Evolutionary conservation across 2,329 filamentous ascomycete genomes (phyloP).

Genomic region (Colletotrichum tofieldiae): DNA sequence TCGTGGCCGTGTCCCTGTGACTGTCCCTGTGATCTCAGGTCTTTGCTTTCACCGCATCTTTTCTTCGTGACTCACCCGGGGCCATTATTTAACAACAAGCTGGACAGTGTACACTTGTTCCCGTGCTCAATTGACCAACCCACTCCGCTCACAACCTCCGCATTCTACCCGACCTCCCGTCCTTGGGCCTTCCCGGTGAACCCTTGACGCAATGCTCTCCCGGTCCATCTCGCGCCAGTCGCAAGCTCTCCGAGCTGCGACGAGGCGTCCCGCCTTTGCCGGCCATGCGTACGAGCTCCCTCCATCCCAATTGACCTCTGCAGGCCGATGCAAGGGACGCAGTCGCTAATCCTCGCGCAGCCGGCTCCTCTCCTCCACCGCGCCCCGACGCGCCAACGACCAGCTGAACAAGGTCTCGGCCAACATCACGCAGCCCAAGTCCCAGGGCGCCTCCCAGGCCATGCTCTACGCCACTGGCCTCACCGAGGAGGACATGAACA

Average conservation of each 20-base stretch:
- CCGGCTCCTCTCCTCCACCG: slow-evolving; percentile 67
- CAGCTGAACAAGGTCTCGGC: slow-evolving; percentile 88
- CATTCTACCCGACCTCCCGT: slow-evolving; percentile 10
- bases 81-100: slow-evolving; percentile 21
- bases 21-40: slow-evolving; percentile 50
- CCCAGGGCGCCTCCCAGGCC: slow-evolving; percentile 97
- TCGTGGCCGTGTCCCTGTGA: slow-evolving; percentile 48
- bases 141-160: slow-evolving; percentile 13
- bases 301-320: background rate
- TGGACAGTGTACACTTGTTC: slow-evolving; percentile 5
- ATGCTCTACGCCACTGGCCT: slow-evolving; percentile 98
- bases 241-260: slow-evolving; percentile 46
- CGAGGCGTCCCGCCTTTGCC: slow-evolving; percentile 42
- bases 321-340: background rate
- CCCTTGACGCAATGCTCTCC: slow-evolving; percentile 45
- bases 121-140: slow-evolving; percentile 7
- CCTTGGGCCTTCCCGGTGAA: slow-evolving; percentile 25
- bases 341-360: slow-evolving; percentile 51
- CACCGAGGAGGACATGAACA: slow-evolving; percentile 89
- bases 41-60: slow-evolving; percentile 24
- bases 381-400: slow-evolving; percentile 65
- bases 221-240: slow-evolving; percentile 43
- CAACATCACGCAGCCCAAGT: slow-evolving; percentile 95
- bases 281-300: slow-evolving; percentile 45
- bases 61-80: slow-evolving; percentile 43